Evolutionary conservation across 306 rosid genomes (phyloP), one percentile per base, ranked within the genome.

Genomic region (Vigna hirtella): DNA sequence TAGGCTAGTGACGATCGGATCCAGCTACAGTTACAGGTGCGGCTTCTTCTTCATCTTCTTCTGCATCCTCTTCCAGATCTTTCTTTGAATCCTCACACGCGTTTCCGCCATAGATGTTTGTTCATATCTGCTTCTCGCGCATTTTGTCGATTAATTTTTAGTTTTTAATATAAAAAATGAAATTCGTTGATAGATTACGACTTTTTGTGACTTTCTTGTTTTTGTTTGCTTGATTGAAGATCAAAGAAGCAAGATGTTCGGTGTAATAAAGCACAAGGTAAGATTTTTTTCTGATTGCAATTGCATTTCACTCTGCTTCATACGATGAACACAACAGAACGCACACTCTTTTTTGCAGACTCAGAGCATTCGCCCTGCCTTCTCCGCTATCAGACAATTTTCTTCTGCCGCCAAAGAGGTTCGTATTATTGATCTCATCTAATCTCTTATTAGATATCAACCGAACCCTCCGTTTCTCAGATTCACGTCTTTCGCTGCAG

Each of bases 381-480:
- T 74, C 16, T 84, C 89, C 5, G 86, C 97, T 69, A 43, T 84
- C 36, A 89, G 98, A 77, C 56, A 74, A 40, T 89, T 87, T 74
- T 84, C 98, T 22, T 84, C 97, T 50, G 78, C 91, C 0, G 89
- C 86, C 1, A 95, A 92, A 88, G 89, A 90, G 93, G 98, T 92
- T 74, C 30, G 97, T 92, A 77, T 42, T 79, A 38, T 20, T 40
- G 40, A 42, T 56, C 6, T 51, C 7, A 1, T 22, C 16, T 45
- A 45, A 45, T 34, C 11, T 50, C 15, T 20, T 61, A 5, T 61
- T 40, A 49, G 11, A 43, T 11, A 43, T 45, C 50, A 45, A 45
- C 50, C 5, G 12, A 32, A 18, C 57, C 15, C 64, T 5, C 70
- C 14, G 32, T 55, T 49, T 28, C 40, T 13, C 9, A 0, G 14